These are phyloP conservation scores for Hypomontagnella monticulosa DNA, from an alignment of 495 filamentous ascomycete genomes.

Conservation along the genomic window DNA sequence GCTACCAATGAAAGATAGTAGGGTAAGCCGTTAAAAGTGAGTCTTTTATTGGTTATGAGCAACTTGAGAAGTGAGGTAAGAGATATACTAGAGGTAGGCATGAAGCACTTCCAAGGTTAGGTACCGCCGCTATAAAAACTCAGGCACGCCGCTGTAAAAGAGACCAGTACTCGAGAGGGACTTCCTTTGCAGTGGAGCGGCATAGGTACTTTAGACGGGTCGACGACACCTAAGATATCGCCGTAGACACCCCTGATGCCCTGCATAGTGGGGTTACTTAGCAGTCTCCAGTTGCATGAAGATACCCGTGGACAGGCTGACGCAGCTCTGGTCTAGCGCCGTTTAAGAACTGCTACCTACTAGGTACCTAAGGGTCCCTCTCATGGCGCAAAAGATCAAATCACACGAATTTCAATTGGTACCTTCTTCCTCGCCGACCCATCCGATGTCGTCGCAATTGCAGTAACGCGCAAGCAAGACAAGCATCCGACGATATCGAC, in stretches of 20 bases:
- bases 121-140: too few relatives aligned
- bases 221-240: not conserved
- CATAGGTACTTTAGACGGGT: not conserved
- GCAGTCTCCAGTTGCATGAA: constrained; percentile 13
- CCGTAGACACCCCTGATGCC: not conserved
- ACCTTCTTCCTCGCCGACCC: constrained; percentile 21
- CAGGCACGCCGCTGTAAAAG: too few relatives aligned
- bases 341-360: not conserved
- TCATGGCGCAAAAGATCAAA: constrained; percentile 17
- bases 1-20: too few relatives aligned
- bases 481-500: constrained; percentile 8
- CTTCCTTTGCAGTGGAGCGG: not conserved
- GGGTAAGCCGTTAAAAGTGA: too few relatives aligned
- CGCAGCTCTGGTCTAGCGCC: constrained; percentile 25
- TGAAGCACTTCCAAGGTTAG: too few relatives aligned
- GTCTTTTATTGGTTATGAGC: too few relatives aligned
- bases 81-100: too few relatives aligned
- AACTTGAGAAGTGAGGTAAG: too few relatives aligned
- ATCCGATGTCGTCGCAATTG: constrained; percentile 39
- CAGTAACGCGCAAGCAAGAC: constrained; percentile 30
- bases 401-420: constrained; percentile 17
- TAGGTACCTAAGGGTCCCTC: not conserved
- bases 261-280: constrained; percentile 6
- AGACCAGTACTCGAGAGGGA: too few relatives aligned
- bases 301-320: constrained; percentile 20